A percentile compares a stretch with the other conserved stretches of the same genome.
Conservation (phyloP, 257 asterid genomes). For the Nemophila menziesii region DNA sequence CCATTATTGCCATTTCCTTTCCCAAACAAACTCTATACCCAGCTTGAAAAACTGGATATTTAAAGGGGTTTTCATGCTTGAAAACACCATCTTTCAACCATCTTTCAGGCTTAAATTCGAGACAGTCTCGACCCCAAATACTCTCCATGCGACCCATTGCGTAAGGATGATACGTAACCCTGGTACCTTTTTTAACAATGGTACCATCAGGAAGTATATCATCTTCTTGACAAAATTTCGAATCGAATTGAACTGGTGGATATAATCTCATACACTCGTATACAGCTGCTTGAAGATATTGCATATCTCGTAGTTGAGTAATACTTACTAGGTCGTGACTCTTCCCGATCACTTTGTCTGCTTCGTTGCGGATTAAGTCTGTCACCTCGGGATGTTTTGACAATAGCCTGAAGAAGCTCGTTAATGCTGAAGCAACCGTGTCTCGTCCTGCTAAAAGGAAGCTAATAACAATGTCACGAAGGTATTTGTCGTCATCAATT, state of each 20-base stretch:
- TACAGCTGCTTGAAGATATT: conserved; percentile 48
- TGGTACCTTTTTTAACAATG: conserved; percentile 25
- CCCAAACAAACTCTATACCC: conserved; percentile 52
- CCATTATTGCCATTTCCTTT: conserved; percentile 36
- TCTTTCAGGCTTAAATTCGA: conserved; percentile 37
- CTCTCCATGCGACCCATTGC: conserved; percentile 47
- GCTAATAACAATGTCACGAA: conserved; percentile 60
- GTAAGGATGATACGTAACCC: conserved; percentile 41
- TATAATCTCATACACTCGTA: conserved; percentile 58
- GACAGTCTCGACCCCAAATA: conserved; percentile 37
- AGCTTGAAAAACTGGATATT: conserved; percentile 44
- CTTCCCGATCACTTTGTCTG: conserved; percentile 22
- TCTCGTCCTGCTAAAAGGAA: conserved; percentile 74
- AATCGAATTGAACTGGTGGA: conserved; percentile 83
- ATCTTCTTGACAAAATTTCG: conserved; percentile 45
- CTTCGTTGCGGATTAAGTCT: conserved; percentile 20
- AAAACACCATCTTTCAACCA: conserved; percentile 33
- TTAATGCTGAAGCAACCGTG: conserved; percentile 55
- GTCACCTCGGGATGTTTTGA: conserved; percentile 13
- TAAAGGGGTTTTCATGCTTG: conserved; percentile 28
- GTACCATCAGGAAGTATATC: conserved; percentile 61
- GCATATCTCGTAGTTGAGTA: conserved; percentile 36
- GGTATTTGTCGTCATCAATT: conserved; percentile 31
- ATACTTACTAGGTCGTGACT: conserved; percentile 8
- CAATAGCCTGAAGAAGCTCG: conserved; percentile 51